Evolutionary conservation across 768 basidiomycete species (phyloP), one percentile per base, ranked within the genome.

Genomic region (Serendipita sp.): DNA sequence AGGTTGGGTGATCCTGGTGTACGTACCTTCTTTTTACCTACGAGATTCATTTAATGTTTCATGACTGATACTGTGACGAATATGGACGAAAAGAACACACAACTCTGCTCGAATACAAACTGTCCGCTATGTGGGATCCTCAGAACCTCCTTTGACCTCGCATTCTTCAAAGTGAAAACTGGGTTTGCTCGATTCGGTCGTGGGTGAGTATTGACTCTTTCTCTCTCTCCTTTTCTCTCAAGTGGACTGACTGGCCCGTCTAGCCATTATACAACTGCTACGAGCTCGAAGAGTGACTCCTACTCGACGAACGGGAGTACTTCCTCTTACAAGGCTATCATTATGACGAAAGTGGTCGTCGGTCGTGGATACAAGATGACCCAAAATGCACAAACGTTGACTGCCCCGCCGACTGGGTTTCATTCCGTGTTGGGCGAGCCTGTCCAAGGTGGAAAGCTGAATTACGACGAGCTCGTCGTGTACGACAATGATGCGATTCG

Each of bases 111-210:
- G n/a, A 80, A 82, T 4, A 46, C 75, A 1, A 80, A 76, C 13
- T 88, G 86, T 68, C 80, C 83, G 1, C 74, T 88, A 47, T 88
- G 86, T 68, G 78, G 75, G 53, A 86, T 88, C 69, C 75, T 86
- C 63, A 77, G 76, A 60, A 83, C 81, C 0, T 86, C 86, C 2
- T 87, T 80, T 65, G 83, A 86, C 68, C 70, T 88, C 66, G 24
- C 10, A 54, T 54, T 54, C 53, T 54, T n/a, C 53, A 54, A 54
- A 32, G 83, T 82, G 74, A 85, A 86, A 76, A 85, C 84, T 3
- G 82, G 83, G 15, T 87, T 85, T 83, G 86, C 85, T 69, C 81
- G 85, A 81, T 81, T 70, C 63, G 76, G 18, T 53, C 18, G 45
- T 18, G 45, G 45, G 45, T 46, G 18, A 13, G 45, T 46, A 46